Base-by-base conservation (phyloP, 192 early-diverging fungal genomes). In the Gryganskiella cystojenkinii region DNA sequence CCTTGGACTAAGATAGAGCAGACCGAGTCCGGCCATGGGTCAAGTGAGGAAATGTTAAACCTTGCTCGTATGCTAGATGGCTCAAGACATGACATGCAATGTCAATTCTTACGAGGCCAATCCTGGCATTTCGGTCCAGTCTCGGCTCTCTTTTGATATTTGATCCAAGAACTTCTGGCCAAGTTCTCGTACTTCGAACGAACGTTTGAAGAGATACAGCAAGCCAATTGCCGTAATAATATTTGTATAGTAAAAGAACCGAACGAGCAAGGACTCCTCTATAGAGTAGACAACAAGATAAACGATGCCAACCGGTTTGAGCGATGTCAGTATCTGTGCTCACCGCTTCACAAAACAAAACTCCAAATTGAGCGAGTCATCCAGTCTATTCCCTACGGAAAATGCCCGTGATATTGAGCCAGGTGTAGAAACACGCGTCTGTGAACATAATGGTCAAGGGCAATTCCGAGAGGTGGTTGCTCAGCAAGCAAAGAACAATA, bases 171-270 rank as follows among this genome's bases (percentile, higher is more conserved):
- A 78, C 40, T 51, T 28, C 52, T 78, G 74, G 20, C 54, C 67
- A 25, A 59, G 27, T 15, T 68, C 61, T 50, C 68, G 65, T 4
- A 68, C 74, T 24, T 69, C 66, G 7, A 78, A 60, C 8, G 74
- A 52, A 19, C 67, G 65, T 43, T 44, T 64, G 46, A 69, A 78
- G 1, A 78, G 61, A 64, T 78, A 69, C 9, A 68, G 25, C 0
- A 78, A 24, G 22, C 65, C 74, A 20, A 78, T 44, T 3, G 74
- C 67, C 9, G 74, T 78, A 49, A 78, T 68, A 20, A 78, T 64
- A 24, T 78, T 78, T n/a, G 46, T 69, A 47, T 78, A 78, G 46
- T 76, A 76, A 57, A 76, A 76, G 54, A 76, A 76, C 17, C 72
- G 59, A 3, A 63, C 72, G 17, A 76, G 52, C 13, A 62, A 33